A percentile compares a stretch with the other conserved stretches of the same genome.
Evolutionary conservation across 73 alveolate species (phyloP).

Genomic region (Blepharisma japonicum): DNA sequence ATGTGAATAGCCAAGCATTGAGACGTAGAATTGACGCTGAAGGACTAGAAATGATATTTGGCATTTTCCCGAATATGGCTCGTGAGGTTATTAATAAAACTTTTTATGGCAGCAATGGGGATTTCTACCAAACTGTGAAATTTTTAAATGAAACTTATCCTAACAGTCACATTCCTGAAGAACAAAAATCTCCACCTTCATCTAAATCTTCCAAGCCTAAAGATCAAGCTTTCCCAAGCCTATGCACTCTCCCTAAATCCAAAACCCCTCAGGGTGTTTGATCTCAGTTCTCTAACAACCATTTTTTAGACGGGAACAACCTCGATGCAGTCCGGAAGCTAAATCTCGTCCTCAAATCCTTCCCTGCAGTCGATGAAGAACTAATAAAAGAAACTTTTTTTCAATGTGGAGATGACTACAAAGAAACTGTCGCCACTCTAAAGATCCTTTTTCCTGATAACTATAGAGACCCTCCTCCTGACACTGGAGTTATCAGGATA

Average conservation of each 20-base stretch:
- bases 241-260: neutral
- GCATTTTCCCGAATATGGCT: neutral
- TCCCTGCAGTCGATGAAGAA: constrained; percentile 5
- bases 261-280: neutral
- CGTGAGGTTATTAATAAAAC: neutral
- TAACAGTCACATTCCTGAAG: neutral
- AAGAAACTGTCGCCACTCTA: neutral
- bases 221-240: constrained; percentile 8
- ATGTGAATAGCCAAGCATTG: constrained; percentile 1
- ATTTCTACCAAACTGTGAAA: neutral
- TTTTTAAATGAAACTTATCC: neutral
- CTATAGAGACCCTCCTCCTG: constrained; percentile 8
- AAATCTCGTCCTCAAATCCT: neutral
- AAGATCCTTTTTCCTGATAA: neutral
- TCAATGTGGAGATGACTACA: neutral
- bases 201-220: neutral
- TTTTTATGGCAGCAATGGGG: neutral
- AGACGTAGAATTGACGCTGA: neutral
- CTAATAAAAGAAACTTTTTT: constrained; percentile 19
- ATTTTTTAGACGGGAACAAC: constrained; percentile 15
- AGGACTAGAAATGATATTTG: neutral
- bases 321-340: constrained; percentile 12
- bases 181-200: neutral
- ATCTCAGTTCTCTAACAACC: constrained; percentile 3
- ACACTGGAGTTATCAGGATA: neutral